Base-by-base conservation (phyloP, 495 filamentous ascomycete genomes). In the Aspergillus funiculosus region DNA sequence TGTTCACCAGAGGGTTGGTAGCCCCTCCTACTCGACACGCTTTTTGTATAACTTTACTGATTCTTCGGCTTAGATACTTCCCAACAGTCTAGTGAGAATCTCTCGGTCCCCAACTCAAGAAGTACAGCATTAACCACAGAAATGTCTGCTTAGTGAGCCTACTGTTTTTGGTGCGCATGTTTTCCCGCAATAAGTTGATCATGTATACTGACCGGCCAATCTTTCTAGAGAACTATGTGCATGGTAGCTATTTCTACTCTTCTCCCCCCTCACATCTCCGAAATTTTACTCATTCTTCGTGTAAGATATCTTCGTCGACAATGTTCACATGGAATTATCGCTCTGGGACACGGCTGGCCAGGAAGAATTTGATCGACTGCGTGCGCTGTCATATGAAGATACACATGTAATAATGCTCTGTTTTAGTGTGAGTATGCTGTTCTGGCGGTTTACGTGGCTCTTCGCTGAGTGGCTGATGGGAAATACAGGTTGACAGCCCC, bases 371-470 rank as follows among this genome's bases (percentile, higher is more conserved):
- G 92, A 98, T 69, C 86, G 92, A 14, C 73, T 98, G 62, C 85
- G 92, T 54, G 89, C 87, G 48, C 80, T 98, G 11, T 95, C 89
- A 46, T 98, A 98, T 71, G 94, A 94, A 58, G 90, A 98, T 57
- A 98, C 92, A 22, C 92, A 98, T 59, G 81, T 92, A 13, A 92
- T 98, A 43, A 95, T 98, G 85, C 86, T 98, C 39, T 98, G 92
- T 72, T 98, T 95, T 67, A 88, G 84, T 61, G 90, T 83, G 63
- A 52, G 62, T 19, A 5, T 34, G 17, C 27, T 14, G n/a, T 25
- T 5, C 2, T 22, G 5, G 5, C 10, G 21, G 21, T 17, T 2
- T 4, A 34, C 13, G 18, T 29, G 30, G 6, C 24, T 4, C 18
- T 11, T 28, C 13, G 17, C 60, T 61, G 45, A 43, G n/a, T 18